Base-by-base conservation (phyloP, 177 flowering plant genomes). In the Tripterygium wilfordii region DNA sequence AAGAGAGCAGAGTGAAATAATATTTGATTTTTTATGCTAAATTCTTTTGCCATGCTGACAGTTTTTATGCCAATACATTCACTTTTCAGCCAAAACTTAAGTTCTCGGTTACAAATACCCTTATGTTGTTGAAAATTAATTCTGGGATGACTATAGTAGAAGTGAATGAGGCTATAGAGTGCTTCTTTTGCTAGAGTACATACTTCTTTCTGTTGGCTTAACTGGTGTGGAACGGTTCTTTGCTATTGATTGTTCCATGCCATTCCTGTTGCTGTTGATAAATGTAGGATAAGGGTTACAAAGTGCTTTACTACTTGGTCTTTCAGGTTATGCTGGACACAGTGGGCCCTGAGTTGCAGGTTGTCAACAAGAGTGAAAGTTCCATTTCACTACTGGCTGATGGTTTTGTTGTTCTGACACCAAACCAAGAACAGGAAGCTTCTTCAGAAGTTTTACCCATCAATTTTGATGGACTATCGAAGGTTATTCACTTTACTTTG, bases 241-340 rank as follows among this genome's bases (percentile, higher is more conserved):
- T 35, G 7, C 14, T 3, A 15, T 35, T 35, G 14, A 3, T 35
- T 6, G n/a, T 20, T 40, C 14, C 10, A n/a, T n/a, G n/a, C n/a
- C 4, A 22, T 21, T 19, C 14, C 14, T 40, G 3, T 40, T 40
- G 2, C 36, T 30, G 1, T 41, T 19, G 7, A n/a, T 2, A 20
- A n/a, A 17, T 21, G 13, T 12, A 10, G 8, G 32, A 2, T 9
- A 10, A 24, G 23, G 19, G 10, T 19, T 25, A 8, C 15, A 3
- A n/a, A n/a, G n/a, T n/a, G n/a, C 22, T 29, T 13, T 21, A 35
- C 8, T 52, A 26, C 20, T 17, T 45, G 15, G 15, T 9, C 23
- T 48, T 54, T 52, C 71, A 90, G 97, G 97, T 90, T 63, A 87
- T 90, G 97, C 62, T 90, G 28, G 97, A 90, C 53, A 87, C 96